Evolutionary conservation across 371 early-diverging fungal species (phyloP), one percentile per base, ranked within the genome.

Genomic region (Haplosporangium sp.): DNA sequence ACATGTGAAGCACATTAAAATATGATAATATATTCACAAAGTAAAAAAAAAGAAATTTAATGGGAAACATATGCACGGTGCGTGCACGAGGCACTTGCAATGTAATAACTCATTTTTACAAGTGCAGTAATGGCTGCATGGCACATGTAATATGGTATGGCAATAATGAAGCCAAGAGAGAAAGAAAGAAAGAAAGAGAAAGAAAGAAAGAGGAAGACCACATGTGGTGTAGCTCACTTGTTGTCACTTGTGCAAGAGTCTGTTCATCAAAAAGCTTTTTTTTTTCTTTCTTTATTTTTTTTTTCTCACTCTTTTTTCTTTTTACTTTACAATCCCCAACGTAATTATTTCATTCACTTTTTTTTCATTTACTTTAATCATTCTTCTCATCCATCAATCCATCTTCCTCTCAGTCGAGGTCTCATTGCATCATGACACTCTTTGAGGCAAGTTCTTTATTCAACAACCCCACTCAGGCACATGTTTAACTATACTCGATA

Each of bases 61-160:
- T 37, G 38, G 40, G 42, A 59, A 40, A 27, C 27, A 27, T 27
- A 27, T 27, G 27, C 19, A 59, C n/a, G 48, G 37, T 52, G 34
- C 69, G 67, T 45, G 74, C 77, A 77, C 72, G 72, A 67, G 72
- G 63, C 68, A 68, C 63, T 27, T 27, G 27, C 27, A 27, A 27
- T 27, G 27, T 27, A 27, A 27, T 27, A 27, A 27, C 27, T 27
- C 27, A 27, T 27, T 27, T 27, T 27, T 27, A 27, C 27, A 27
- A 27, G 27, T 27, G 27, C 27, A 27, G 27, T 27, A 27, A 27
- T 27, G 27, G 27, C 27, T 27, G 27, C 27, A 27, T 27, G 27
- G 27, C 27, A 27, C 27, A 27, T 27, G 27, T 27, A 27, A 27
- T 27, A 27, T 27, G 27, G 27, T 27, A 27, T 27, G 27, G 27